phyloP scores from a whole-genome alignment of 768 basidiomycete species.

The Scleroderma bovista region DNA sequence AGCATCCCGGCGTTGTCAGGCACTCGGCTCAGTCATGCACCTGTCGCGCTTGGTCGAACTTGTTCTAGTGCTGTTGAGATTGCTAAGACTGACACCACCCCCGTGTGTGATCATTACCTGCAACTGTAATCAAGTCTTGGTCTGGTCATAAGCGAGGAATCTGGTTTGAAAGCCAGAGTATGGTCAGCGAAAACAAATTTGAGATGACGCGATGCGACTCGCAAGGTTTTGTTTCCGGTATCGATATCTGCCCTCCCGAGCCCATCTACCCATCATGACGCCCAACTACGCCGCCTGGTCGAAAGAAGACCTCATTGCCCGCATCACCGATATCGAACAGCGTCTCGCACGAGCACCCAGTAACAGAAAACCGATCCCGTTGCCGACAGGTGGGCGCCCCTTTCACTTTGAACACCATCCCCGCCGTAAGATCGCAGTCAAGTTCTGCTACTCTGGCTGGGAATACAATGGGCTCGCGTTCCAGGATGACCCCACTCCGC shows the following conservation, averaged over 20 bases:
- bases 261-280: slow-evolving; percentile 30
- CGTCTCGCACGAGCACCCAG: slow-evolving; percentile 7
- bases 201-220: slow-evolving; percentile 21
- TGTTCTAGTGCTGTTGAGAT: too few species aligned
- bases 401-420: slow-evolving; percentile 69
- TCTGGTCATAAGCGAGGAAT: too few species aligned
- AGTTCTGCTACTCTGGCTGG: slow-evolving; percentile 90
- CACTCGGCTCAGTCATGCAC: too few species aligned
- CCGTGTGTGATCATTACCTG: too few species aligned
- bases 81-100: too few species aligned
- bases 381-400: slow-evolving; percentile 28
- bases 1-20: too few species aligned
- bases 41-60: too few species aligned
- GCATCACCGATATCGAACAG: slow-evolving; percentile 52
- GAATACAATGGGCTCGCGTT: slow-evolving; percentile 88
- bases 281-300: slow-evolving; percentile 51
- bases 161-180: too few species aligned
- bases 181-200: too few species aligned
- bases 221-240: slow-evolving; percentile 29
- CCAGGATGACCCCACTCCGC: slow-evolving; percentile 62
- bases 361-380: slow-evolving; percentile 13
- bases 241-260: slow-evolving; percentile 25
- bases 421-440: slow-evolving; percentile 86
- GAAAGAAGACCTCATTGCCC: slow-evolving; percentile 66
- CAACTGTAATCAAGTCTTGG: too few species aligned